These are phyloP conservation scores for Oidiodendron maius DNA, from an alignment of 495 filamentous ascomycete species.

Conservation along the genomic window DNA sequence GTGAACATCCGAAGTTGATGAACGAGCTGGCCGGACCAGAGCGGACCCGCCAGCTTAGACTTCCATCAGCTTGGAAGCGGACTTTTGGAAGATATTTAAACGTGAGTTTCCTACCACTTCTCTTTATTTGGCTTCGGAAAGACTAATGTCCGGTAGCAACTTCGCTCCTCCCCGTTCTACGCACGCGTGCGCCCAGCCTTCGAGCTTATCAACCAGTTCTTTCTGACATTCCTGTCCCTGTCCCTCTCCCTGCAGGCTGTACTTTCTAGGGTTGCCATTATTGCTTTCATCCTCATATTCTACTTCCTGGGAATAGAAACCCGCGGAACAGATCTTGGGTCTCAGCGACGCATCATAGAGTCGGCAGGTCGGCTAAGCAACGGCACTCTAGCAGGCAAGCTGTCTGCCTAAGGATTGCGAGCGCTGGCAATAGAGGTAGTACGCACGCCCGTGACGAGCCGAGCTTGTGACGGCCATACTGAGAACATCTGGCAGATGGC, in stretches of 20 bases:
- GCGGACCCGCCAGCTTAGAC: neutral
- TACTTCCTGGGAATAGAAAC: conserved; percentile 11
- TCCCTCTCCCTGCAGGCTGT: conserved; percentile 13
- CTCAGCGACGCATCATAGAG: conserved; percentile 8
- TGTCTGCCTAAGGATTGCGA: too few species aligned
- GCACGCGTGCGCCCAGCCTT: conserved; percentile 9
- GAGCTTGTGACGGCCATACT: too few species aligned
- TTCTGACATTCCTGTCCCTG: conserved; percentile 12
- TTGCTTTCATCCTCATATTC: conserved; percentile 16
- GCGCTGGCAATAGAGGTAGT: too few species aligned
- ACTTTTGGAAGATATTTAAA: conserved; percentile 3
- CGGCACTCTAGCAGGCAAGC: too few species aligned
- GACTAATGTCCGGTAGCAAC: conserved; percentile 5
- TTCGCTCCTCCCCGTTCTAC: conserved; percentile 6
- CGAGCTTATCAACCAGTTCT: conserved; percentile 1
- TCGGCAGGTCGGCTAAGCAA: neutral
- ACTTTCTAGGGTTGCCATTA: conserved; percentile 13
- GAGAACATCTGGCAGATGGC: too few species aligned
- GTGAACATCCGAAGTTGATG: conserved; percentile 7
- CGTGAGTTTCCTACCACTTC: conserved; percentile 6
- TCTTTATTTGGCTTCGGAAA: too few species aligned
- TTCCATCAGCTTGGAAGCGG: neutral
- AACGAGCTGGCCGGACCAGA: conserved; percentile 2
- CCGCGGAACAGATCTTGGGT: conserved; percentile 3
- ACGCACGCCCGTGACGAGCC: too few species aligned